Evolutionary conservation across 257 asterid genomes (phyloP).

Genomic region (Haberlea rhodopensis): DNA sequence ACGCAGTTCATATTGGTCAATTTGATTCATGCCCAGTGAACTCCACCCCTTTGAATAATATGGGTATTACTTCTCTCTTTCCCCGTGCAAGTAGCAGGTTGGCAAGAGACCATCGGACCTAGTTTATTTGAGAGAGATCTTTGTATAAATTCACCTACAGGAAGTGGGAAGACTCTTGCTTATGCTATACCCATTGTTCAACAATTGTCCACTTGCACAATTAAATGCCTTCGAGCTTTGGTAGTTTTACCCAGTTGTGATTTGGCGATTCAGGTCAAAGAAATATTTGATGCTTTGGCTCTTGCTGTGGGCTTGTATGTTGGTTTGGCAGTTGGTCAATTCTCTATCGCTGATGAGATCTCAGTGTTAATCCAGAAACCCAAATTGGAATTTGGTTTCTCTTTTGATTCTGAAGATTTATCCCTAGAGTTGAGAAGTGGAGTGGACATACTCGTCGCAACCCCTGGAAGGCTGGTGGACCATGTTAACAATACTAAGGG

Average conservation of each 20-base stretch:
- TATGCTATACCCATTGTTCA: conserved; percentile 89
- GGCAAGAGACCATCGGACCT: too few species aligned
- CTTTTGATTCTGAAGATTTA: conserved; percentile 49
- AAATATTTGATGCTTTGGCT: conserved; percentile 70
- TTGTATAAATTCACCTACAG: conserved; percentile 91
- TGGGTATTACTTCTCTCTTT: conserved; percentile 66
- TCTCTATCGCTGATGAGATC: conserved; percentile 84
- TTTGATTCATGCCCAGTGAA: conserved; percentile 44
- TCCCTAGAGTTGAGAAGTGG: conserved; percentile 48
- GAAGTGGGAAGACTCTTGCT: conserved; percentile 90
- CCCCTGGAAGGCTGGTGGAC: conserved; percentile 94
- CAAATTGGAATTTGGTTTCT: too few species aligned
- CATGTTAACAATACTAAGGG: conserved; percentile 85
- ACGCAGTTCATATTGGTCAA: conserved; percentile 55
- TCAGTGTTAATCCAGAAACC: conserved; percentile 71
- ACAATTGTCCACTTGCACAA: conserved; percentile 54
- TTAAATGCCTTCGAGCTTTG: too few species aligned
- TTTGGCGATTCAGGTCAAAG: too few species aligned
- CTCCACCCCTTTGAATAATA: conserved; percentile 55
- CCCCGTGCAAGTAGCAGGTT: conserved; percentile 83
- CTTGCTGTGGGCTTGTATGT: conserved; percentile 89
- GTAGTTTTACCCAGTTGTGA: too few species aligned
- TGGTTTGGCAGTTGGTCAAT: conserved; percentile 95
- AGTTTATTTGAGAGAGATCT: too few species aligned
- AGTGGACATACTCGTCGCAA: conserved; percentile 92